Base-by-base conservation (phyloP, 2,329 filamentous ascomycete genomes). In the Zalaria sp. region DNA sequence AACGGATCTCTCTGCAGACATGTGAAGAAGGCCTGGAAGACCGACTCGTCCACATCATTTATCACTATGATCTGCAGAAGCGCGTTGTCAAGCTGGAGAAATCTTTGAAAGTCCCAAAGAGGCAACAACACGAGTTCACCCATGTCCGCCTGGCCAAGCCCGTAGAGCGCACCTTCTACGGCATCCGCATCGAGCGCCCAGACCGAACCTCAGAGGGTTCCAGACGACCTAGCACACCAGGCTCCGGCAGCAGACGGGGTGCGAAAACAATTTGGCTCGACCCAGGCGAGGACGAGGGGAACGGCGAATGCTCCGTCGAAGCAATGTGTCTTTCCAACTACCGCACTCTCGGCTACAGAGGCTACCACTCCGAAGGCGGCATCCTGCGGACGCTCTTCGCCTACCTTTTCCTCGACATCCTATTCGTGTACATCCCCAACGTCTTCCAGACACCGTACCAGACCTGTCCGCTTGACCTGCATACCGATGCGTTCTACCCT, bases 371-470 rank as follows among this genome's bases (percentile, higher is more conserved):
- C 11, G 91, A 98, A 67, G 86, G 87, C 29, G 84, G 88, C 2
- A 88, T 96, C 51, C 66, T 96, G 5, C 79, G 87, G n/a, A 98
- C 91, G 0, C 68, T 98, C 5, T 71, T 72, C 51, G 68, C 60
- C n/a, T 89, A 91, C 55, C 75, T 98, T 11, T 94, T 96, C 66
- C 91, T 81, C 66, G 89, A 98, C 60, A 75, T 96, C 25, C 67
- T 98, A 5, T 96, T 96, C 62, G 70, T 86, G 26, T 94, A 93
- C 60, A 75, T 96, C 4, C 89, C 91, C 26, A 94, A 96, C 52
- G 89, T 98, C 42, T 98, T 98, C 60, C 89, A 96, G 58, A 98
- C 91, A 4, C 77, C 82, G 1, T 98, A 85, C 57, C 91, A 98
- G 61, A 93, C 86, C 0, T 94, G 86, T 54, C 91, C 91, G 1